phyloP scores from a whole-genome alignment of 208 protist genomes.

The Trichomonas vaginalis region DNA sequence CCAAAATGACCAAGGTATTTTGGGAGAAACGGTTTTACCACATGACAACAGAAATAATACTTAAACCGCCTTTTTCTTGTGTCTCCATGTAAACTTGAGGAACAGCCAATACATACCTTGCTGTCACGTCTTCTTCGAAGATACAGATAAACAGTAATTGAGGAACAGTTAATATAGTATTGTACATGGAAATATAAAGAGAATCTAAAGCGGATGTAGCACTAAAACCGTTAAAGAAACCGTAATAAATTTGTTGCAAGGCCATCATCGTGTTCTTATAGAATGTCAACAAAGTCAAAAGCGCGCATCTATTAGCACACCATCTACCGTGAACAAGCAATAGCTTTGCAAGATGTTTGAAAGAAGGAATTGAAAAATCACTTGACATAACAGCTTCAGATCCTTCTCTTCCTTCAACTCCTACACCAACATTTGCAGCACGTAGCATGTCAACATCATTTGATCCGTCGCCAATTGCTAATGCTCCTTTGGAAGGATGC shows the following conservation, averaged over 20 bases:
- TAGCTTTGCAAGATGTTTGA: background rate
- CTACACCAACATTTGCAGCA: slow-evolving; percentile 76
- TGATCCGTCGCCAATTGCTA: slow-evolving; percentile 86
- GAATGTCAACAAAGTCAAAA: background rate
- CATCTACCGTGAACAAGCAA: slow-evolving; percentile 3
- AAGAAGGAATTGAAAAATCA: slow-evolving; percentile 4
- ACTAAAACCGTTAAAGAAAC: slow-evolving; percentile 10
- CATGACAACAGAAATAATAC: background rate
- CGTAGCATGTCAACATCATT: slow-evolving; percentile 90
- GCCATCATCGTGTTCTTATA: background rate
- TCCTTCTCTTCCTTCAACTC: slow-evolving; percentile 31
- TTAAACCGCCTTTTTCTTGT: background rate
- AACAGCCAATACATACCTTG: background rate
- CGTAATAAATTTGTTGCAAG: background rate
- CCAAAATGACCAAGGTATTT: background rate
- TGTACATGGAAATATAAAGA: background rate
- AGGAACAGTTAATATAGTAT: background rate
- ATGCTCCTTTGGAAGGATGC: background rate
- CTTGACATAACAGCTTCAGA: background rate
- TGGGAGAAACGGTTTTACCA: no score
- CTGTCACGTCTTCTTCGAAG: background rate
- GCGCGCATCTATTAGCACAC: background rate
- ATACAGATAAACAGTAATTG: background rate
- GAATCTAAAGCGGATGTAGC: background rate
- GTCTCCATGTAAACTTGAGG: background rate